Evolutionary conservation across 1,284 basidiomycete genomes (phyloP).

Genomic region (Termitomyces sp.): DNA sequence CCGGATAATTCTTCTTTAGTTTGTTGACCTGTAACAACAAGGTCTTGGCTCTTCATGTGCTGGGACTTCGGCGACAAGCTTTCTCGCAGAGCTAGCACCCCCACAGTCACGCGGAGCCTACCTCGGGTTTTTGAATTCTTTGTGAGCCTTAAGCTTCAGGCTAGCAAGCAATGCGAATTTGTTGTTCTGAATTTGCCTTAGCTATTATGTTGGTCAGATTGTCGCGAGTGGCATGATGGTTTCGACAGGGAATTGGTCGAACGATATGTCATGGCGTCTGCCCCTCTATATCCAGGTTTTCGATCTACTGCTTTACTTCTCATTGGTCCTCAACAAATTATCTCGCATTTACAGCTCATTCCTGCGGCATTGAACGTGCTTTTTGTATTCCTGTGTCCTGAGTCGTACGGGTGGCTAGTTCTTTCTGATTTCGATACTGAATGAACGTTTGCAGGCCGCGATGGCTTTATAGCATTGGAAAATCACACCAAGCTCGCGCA

Average conservation of each 20-base stretch:
- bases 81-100: slow-evolving; percentile 47
- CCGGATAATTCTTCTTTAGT: background rate
- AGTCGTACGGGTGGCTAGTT: slow-evolving; percentile 32
- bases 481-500: slow-evolving; percentile 33
- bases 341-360: slow-evolving; percentile 27
- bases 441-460: slow-evolving; percentile 36
- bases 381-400: slow-evolving; percentile 43
- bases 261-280: slow-evolving; percentile 44
- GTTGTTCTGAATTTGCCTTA: slow-evolving; percentile 17
- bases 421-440: slow-evolving; percentile 7
- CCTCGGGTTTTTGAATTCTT: slow-evolving; percentile 47
- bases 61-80: slow-evolving; percentile 45
- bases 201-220: slow-evolving; percentile 54
- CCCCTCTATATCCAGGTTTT: slow-evolving; percentile 45
- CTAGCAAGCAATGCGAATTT: background rate
- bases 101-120: slow-evolving; percentile 47
- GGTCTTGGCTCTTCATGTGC: slow-evolving; percentile 40
- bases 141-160: slow-evolving; percentile 31
- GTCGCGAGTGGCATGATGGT: slow-evolving; percentile 48
- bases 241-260: slow-evolving; percentile 39
- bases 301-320: background rate
- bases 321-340: background rate
- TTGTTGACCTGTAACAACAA: slow-evolving; percentile 7
- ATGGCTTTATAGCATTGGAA: slow-evolving; percentile 46
- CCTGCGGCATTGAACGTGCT: slow-evolving; percentile 43